Base-by-base conservation (phyloP, 1,284 basidiomycete species). In the Pseudomicrostroma phylloplanum region DNA sequence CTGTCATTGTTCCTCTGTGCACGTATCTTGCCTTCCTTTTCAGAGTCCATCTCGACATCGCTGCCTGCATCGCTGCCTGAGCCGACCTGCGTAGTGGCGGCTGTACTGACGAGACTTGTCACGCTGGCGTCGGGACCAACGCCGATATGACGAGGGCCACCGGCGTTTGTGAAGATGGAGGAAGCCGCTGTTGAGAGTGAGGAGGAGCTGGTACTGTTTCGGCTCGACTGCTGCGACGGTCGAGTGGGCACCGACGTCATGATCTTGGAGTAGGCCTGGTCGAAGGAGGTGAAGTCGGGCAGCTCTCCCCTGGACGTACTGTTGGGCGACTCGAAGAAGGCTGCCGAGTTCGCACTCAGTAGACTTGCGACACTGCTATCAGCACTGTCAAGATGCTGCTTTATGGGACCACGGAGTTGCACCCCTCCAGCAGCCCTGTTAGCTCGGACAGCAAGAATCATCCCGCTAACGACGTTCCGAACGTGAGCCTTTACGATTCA, bases 381-480 rank as follows among this genome's bases (percentile, higher is more conserved):
- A 9, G 30, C 30, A 36, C 30, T 36, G 4, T 36, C 30, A 9
- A 36, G 3, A 9, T 36, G 3, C 30, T 36, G 30, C 30, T 36
- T 36, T 9, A 9, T 9, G 30, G 30, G 30, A 9, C 30, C 30
- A 36, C 30, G 30, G 3, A 36, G 30, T 36, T 25, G 51, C 2
- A 54, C 21, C 3, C 51, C 51, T 15, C 51, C 73, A 17, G 66
- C 65, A 17, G 69, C 58, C 2, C 71, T 63, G 53, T 72, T 71
- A 42, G 70, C 63, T n/a, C 74, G 70, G n/a, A 78, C 63, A 57
- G 74, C 71, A 36, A 66, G 61, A 41, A 79, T 70, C 54, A 72
- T 66, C 60, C 69, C 70, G 56, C 69, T 69, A 23, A 71, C 67
- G 12, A 79, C 69, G 30, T 75, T 76, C 30, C 75, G 77, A 30